Evolutionary conservation across 1,284 basidiomycete species (phyloP), one percentile per base, ranked within the genome.

Genomic region (Tylopilus microsporus): DNA sequence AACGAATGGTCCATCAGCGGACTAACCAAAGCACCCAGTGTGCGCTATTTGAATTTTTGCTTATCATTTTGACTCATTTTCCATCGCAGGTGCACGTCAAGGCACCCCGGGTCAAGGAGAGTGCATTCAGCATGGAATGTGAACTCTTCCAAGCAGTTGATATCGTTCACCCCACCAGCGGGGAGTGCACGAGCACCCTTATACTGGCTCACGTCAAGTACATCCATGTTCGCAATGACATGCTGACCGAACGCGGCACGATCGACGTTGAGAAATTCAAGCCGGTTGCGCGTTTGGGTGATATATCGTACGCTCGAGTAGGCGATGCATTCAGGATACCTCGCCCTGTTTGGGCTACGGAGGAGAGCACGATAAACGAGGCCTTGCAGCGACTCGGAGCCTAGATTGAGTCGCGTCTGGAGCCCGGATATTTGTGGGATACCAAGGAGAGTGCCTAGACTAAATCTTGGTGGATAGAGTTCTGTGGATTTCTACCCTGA

Each of bases 41-140:
- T 87, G 19, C 42, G 73, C 21, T 2, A 9, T 12, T 13, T 19
- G 4, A 32, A 5, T 37, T n/a, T 15, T 36, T 4, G 5, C 13
- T 12, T 42, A 6, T n/a, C 1, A 8, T 37, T 25, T n/a, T 18
- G 7, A 12, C 15, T 9, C 25, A 50, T 34, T 49, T n/a, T 13
- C 11, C 7, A 8, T 25, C 1, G 37, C 10, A 81, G 79, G 69
- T 72, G 30, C 72, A 77, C 48, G 79, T 87, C 49, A 81, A 81
- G 63, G 77, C 85, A 13, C 76, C 87, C 6, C 75, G 85, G 37
- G 84, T 89, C 18, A 83, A 79, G 58, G 87, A 90, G 70, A 82
- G 84, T 50, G 84, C 82, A 0, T 85, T 88, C 67, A 79, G 79
- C 46, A 83, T 89, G 82, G 87, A 89, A 71, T 87, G 84, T 70